These are phyloP conservation scores for Hyphopichia wangnamkhiaoensis DNA, from an alignment of 1,139 yeast genomes.

Conservation along the genomic window DNA sequence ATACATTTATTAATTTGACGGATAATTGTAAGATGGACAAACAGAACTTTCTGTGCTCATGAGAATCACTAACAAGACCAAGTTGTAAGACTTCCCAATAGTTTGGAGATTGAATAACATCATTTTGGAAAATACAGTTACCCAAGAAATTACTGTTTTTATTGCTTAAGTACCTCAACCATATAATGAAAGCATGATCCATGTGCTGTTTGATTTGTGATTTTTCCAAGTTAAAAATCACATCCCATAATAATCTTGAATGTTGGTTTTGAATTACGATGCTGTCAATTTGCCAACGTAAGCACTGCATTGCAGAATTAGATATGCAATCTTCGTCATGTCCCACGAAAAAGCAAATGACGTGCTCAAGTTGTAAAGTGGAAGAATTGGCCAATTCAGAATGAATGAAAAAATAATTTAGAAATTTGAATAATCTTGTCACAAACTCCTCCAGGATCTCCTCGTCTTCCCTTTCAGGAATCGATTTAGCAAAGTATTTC, in stretches of 20 bases:
- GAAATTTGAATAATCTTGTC: background rate
- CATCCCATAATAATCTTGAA: slow-evolving; percentile 42
- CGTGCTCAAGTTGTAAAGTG: background rate
- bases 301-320: slow-evolving; percentile 7
- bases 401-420: slow-evolving; percentile 2
- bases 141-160: slow-evolving; percentile 14
- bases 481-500: background rate
- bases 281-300: slow-evolving; percentile 51
- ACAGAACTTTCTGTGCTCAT: slow-evolving; percentile 74
- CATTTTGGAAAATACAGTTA: slow-evolving; percentile 27
- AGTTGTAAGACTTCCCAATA: slow-evolving; percentile 65
- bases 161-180: slow-evolving; percentile 53
- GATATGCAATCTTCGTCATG: slow-evolving; percentile 35
- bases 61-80: slow-evolving; percentile 58
- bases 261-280: slow-evolving; percentile 24
- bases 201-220: slow-evolving; percentile 31
- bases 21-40: slow-evolving; percentile 68
- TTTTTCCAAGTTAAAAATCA: slow-evolving; percentile 37
- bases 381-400: background rate
- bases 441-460: background rate
- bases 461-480: background rate
- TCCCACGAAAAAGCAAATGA: slow-evolving; percentile 23
- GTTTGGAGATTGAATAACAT: slow-evolving; percentile 23
- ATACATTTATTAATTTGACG: slow-evolving; percentile 43
- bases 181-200: slow-evolving; percentile 50